Conservation (phyloP, 176 grass and related monocot genomes). For the Luzula sylvatica region DNA sequence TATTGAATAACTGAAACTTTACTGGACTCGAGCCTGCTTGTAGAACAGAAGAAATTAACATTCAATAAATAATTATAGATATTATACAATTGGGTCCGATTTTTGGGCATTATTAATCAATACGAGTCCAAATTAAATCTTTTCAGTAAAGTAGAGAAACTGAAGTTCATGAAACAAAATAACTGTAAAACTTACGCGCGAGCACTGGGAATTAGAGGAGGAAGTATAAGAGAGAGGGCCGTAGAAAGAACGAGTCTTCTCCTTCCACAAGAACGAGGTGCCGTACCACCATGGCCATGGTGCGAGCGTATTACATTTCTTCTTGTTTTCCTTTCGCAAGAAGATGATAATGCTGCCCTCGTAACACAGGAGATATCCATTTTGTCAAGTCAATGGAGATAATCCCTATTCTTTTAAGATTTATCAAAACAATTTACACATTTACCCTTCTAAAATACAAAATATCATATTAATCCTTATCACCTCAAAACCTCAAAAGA, state of each 20-base stretch:
- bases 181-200: slow-evolving; percentile 41
- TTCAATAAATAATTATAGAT: neutral
- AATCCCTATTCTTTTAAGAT: too few species aligned
- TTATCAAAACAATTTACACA: too few species aligned
- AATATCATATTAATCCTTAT: too few species aligned
- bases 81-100: slow-evolving; percentile 17
- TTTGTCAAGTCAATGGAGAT: too few species aligned
- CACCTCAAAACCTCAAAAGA: too few species aligned
- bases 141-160: slow-evolving; percentile 1
- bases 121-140: slow-evolving; percentile 1
- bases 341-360: too few species aligned
- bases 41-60: slow-evolving; percentile 5
- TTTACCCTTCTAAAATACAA: too few species aligned
- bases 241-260: slow-evolving; percentile 44
- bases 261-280: slow-evolving; percentile 34
- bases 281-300: too few species aligned
- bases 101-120: too few species aligned
- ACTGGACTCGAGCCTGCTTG: slow-evolving; percentile 35
- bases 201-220: slow-evolving; percentile 36
- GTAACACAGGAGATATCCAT: too few species aligned
- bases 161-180: neutral
- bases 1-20: slow-evolving; percentile 52
- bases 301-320: too few species aligned
- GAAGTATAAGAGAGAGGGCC: slow-evolving; percentile 47
- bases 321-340: too few species aligned